Conservation (phyloP, 1,139 yeast species). For the Lodderomyces elongisporus region DNA sequence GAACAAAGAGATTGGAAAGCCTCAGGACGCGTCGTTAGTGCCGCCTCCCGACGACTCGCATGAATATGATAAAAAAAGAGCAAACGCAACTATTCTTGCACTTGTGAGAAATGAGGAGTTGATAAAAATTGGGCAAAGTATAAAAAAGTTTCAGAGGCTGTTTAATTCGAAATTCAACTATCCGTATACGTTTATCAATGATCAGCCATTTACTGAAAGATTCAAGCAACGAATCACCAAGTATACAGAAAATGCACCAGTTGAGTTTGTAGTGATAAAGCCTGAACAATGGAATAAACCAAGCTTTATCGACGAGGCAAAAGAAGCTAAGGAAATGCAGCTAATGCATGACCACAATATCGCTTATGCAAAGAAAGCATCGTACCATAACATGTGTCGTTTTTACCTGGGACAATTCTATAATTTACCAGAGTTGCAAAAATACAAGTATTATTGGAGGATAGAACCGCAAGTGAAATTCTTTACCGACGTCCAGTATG, state of each 20-base stretch:
- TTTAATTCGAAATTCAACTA: slow-evolving; percentile 69
- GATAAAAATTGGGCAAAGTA: slow-evolving; percentile 43
- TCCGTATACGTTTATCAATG: slow-evolving; percentile 79
- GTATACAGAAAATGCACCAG: slow-evolving; percentile 42
- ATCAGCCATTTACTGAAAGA: slow-evolving; percentile 53
- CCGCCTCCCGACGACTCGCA: slow-evolving; percentile 27
- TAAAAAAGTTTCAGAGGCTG: slow-evolving; percentile 52
- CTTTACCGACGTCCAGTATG: slow-evolving; percentile 65
- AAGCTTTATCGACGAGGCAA: slow-evolving; percentile 40
- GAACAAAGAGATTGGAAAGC: slow-evolving; percentile 37
- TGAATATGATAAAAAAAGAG: slow-evolving; percentile 36
- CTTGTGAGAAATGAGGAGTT: slow-evolving; percentile 66
- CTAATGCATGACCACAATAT: slow-evolving; percentile 42
- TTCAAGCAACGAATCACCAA: slow-evolving; percentile 44
- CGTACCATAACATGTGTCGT: slow-evolving; percentile 74
- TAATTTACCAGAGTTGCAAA: slow-evolving; percentile 52
- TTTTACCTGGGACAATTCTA: slow-evolving; percentile 58
- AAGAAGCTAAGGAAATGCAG: slow-evolving; percentile 36
- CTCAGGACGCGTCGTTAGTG: slow-evolving; percentile 41
- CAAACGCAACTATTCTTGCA: slow-evolving; percentile 71
- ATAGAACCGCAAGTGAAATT: slow-evolving; percentile 72
- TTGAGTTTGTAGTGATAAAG: slow-evolving; percentile 56
- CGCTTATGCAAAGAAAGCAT: slow-evolving; percentile 57
- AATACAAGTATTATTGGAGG: slow-evolving; percentile 66
- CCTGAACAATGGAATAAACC: slow-evolving; percentile 66